Percentiles rank a stretch among this genome's conserved stretches.
Evolutionary conservation across 2,329 filamentous ascomycete species (phyloP).

Genomic region (Hypoxylon sp.): DNA sequence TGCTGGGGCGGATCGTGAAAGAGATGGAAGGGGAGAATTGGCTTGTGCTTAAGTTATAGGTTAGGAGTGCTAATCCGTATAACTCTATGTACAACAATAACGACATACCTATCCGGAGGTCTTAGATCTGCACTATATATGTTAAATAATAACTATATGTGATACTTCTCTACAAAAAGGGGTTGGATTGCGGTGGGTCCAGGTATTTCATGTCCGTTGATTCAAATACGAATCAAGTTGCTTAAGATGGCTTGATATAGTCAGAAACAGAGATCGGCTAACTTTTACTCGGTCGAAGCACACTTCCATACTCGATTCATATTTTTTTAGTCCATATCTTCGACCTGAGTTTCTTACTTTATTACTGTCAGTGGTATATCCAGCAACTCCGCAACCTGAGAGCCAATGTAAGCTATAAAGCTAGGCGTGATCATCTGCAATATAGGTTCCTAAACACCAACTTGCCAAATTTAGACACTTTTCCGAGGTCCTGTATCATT

Average conservation of each 20-base stretch:
- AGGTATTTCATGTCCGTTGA: neutral
- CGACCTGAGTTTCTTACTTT: conserved; percentile 38
- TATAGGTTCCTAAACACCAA: neutral
- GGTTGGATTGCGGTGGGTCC: neutral
- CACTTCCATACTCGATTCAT: no score
- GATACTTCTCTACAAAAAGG: no score
- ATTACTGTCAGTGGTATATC: conserved; percentile 27
- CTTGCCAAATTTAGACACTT: neutral
- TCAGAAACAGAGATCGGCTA: no score
- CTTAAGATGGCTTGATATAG: neutral
- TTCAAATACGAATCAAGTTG: neutral
- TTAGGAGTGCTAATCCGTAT: conserved; percentile 1
- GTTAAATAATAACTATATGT: neutral
- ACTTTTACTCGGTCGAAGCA: no score
- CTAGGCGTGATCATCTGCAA: neutral
- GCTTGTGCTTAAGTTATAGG: conserved; percentile 55
- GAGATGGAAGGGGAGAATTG: conserved; percentile 47
- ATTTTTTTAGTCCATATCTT: neutral
- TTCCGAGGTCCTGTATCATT: neutral
- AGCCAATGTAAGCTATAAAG: conserved; percentile 15
- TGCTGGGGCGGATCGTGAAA: conserved; percentile 72
- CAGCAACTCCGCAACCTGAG: conserved; percentile 29
- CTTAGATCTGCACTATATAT: neutral
- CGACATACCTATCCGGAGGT: neutral
- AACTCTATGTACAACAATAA: neutral